These are phyloP conservation scores for Xylariaceae sp. DNA, from an alignment of 2,329 filamentous ascomycete genomes.

Conservation along the genomic window DNA sequence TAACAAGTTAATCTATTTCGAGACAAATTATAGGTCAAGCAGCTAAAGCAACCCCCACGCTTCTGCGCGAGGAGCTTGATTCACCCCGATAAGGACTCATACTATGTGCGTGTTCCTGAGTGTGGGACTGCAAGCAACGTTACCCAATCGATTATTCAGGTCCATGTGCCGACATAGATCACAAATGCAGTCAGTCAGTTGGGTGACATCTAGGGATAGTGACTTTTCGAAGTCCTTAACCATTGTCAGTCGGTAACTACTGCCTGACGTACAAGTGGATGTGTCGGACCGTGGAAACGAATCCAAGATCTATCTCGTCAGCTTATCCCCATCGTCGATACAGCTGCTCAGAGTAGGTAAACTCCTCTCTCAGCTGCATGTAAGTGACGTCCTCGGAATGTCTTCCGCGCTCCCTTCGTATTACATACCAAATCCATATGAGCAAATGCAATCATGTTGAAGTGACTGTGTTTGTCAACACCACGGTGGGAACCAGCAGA, in stretches of 20 bases:
- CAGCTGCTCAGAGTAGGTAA: background rate
- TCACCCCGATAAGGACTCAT: background rate
- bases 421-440: background rate
- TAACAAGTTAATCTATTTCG: background rate
- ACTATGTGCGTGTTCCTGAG: background rate
- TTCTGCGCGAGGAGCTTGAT: no score
- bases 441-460: background rate
- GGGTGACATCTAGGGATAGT: no score
- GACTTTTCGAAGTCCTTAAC: no score
- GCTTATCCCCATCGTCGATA: background rate
- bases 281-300: no score
- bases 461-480: no score
- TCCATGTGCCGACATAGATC: no score
- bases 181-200: no score
- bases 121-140: conserved; percentile 7
- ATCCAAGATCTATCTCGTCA: no score
- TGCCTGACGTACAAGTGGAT: no score
- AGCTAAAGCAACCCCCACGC: background rate
- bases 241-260: no score
- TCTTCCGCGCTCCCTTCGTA: background rate
- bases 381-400: background rate
- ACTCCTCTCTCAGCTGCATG: background rate
- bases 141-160: background rate
- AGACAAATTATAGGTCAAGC: background rate
- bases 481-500: no score